Percentiles rank a stretch among this genome's conserved stretches.
Conservation (phyloP, 805 yeast species). For the Wickerhamiella sergipiensis region DNA sequence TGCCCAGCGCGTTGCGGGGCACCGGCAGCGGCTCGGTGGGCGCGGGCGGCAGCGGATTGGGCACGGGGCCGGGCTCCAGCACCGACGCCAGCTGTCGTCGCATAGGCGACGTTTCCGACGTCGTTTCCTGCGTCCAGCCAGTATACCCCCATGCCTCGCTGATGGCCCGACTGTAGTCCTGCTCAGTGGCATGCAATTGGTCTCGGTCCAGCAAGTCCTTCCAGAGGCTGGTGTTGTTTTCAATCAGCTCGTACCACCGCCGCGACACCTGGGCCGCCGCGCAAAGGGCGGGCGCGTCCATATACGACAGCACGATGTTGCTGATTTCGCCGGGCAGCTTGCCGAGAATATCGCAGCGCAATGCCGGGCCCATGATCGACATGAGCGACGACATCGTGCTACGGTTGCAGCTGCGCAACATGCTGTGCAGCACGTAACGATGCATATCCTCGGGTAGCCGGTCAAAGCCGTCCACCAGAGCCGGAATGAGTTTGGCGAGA, state of each 20-base stretch:
- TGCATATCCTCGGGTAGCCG: constrained; percentile 33
- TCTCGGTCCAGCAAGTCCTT: constrained; percentile 47
- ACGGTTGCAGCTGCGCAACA: constrained; percentile 47
- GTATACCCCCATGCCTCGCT: constrained; percentile 24
- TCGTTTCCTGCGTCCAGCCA: constrained; percentile 17
- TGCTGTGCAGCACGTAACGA: constrained; percentile 37
- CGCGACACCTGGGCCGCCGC: constrained; percentile 50
- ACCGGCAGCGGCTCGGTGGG: constrained; percentile 3
- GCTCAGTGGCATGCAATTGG: constrained; percentile 37
- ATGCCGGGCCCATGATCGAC: constrained; percentile 35
- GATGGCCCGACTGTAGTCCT: constrained; percentile 31
- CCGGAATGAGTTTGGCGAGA: constrained; percentile 12
- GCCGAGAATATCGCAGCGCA: constrained; percentile 61
- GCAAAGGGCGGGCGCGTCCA: constrained; percentile 51
- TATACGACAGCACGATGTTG: constrained; percentile 44
- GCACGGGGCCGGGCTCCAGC: not conserved
- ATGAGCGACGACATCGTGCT: constrained; percentile 47
- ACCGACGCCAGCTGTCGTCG: not conserved
- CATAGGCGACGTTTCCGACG: not conserved
- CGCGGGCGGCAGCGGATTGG: not conserved
- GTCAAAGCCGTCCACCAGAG: constrained; percentile 22
- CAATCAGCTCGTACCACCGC: constrained; percentile 56
- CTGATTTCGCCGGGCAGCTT: constrained; percentile 66
- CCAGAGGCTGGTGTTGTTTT: constrained; percentile 57
- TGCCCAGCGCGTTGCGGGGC: constrained; percentile 15